These are phyloP conservation scores for Rhizopus sp. DNA, from an alignment of 371 early-diverging fungal genomes.

Conservation along the genomic window DNA sequence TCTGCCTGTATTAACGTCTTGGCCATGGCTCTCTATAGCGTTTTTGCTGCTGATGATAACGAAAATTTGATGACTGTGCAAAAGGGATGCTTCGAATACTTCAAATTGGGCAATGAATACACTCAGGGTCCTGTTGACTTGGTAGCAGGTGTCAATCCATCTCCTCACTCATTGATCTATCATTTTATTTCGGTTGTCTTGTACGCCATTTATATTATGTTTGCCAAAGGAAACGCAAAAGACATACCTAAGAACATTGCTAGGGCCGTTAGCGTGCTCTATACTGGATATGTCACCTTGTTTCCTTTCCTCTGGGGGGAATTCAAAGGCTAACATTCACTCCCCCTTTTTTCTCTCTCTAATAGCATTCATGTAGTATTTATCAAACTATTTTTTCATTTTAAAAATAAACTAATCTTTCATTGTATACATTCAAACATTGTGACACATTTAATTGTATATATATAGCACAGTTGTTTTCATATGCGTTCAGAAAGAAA, in stretches of 20 bases:
- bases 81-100: conserved; percentile 87
- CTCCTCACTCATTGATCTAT: conserved; percentile 67
- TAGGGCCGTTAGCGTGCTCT: conserved; percentile 45
- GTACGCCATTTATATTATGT: conserved; percentile 60
- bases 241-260: conserved; percentile 42
- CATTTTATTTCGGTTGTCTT: conserved; percentile 89
- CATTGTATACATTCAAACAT: too few relatives aligned
- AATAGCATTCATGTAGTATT: too few relatives aligned
- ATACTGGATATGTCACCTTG: conserved; percentile 58
- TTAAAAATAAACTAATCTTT: too few relatives aligned
- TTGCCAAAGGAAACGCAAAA: conserved; percentile 35
- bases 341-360: not conserved
- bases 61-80: conserved; percentile 67
- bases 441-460: too few relatives aligned
- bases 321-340: conserved; percentile 36
- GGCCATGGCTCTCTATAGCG: conserved; percentile 84
- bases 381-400: too few relatives aligned
- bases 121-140: conserved; percentile 83
- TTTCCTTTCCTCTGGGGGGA: conserved; percentile 61
- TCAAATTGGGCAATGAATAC: conserved; percentile 80
- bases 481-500: too few relatives aligned
- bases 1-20: conserved; percentile 86
- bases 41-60: conserved; percentile 69
- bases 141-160: conserved; percentile 70
- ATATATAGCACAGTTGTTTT: too few relatives aligned